Base-by-base conservation (phyloP, 306 rosid species). In the Lathyrus tuberosus region DNA sequence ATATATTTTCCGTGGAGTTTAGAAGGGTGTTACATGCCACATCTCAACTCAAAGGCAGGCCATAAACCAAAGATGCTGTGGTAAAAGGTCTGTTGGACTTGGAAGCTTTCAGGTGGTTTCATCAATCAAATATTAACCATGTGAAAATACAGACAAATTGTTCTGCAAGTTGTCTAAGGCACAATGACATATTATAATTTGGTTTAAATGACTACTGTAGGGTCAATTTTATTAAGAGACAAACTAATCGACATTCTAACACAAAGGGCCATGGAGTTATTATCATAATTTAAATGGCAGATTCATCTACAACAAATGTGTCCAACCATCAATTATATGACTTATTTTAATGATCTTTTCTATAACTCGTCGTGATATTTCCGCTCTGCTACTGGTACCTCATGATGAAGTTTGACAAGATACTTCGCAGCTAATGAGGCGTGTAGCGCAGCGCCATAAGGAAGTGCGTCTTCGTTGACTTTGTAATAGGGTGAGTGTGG, bases 361-460 rank as follows among this genome's bases (percentile, higher is more conserved):
- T 75, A 89, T 69, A 89, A 76, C 71, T 89, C 96, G 59, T 92
- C 96, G 10, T 62, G 86, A 58, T 17, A 24, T 30, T 80, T 72
- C 43, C 57, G 78, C 42, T 73, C 80, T 5, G 49, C 76, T 47
- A 43, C 77, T 37, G 81, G 64, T 38, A 63, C 57, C n/a, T 79
- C 79, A 10, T 71, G 75, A 30, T 73, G 84, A 74, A 62, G 20
- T 65, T 84, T 84, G 22, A 65, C 76, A 71, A 90, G 90, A 73
- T 84, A 88, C 2, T 68, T 74, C 24, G 77, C 63, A 35, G 40
- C 40, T 35, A 35, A 35, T 35, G 40, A 35, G 40, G 40, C 40
- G 10, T 35, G 40, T 7, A 20, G 97, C 97, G 98, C 96, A 72
- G 98, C 98, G 38, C 98, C 98, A 61, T 85, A 88, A 63, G 91